phyloP scores from a whole-genome alignment of 1,284 basidiomycete genomes.

The Trametes versicolor region DNA sequence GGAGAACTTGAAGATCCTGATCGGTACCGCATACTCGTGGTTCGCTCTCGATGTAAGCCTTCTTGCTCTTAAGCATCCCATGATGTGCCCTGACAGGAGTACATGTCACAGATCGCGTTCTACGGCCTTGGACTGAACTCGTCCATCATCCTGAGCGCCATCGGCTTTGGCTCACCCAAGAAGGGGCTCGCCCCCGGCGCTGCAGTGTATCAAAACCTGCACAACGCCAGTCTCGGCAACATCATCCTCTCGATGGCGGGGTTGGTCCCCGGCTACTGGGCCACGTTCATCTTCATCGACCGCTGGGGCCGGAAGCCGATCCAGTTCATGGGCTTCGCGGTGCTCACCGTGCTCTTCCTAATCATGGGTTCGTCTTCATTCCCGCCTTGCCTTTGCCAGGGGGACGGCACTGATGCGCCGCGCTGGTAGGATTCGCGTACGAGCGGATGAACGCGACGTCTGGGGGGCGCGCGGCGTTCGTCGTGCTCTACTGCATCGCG shows the following conservation, averaged over 20 bases:
- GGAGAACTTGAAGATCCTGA: constrained; percentile 71
- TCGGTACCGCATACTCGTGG: constrained; percentile 77
- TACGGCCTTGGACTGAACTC: constrained; percentile 89
- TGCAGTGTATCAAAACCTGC: constrained; percentile 59
- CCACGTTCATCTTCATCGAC: constrained; percentile 76
- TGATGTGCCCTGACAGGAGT: constrained; percentile 23
- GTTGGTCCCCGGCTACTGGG: constrained; percentile 81
- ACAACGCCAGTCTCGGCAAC: constrained; percentile 69
- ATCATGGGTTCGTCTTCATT: constrained; percentile 58
- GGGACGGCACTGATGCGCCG: neutral
- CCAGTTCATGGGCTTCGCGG: constrained; percentile 80
- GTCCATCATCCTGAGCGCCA: constrained; percentile 66
- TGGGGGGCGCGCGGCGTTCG: constrained; percentile 69
- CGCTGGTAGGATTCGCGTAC: constrained; percentile 73
- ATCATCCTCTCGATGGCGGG: constrained; percentile 78
- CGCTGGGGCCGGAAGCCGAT: constrained; percentile 79
- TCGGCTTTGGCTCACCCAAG: constrained; percentile 62
- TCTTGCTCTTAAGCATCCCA: neutral
- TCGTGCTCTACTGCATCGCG: constrained; percentile 81
- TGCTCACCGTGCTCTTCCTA: constrained; percentile 74
- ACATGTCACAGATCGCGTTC: constrained; percentile 74
- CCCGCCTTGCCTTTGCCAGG: constrained; percentile 4
- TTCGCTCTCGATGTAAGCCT: constrained; percentile 77
- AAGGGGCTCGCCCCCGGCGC: constrained; percentile 45
- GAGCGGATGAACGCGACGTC: constrained; percentile 67